These are phyloP conservation scores for Boechera retrofracta DNA, from an alignment of 345 rosid genomes.

Conservation along the genomic window DNA sequence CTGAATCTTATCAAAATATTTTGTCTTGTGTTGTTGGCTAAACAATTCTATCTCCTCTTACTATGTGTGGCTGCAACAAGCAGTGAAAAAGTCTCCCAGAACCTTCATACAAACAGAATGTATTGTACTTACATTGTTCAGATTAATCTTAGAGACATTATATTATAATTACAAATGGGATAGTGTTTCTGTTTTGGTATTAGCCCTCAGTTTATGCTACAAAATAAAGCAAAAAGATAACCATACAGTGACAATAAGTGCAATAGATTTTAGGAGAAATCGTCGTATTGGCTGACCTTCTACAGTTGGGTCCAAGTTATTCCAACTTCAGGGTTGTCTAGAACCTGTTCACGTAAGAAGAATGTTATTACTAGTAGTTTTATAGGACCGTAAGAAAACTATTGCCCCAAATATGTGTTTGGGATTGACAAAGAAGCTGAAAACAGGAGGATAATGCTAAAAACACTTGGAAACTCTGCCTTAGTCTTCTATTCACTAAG, in stretches of 20 bases:
- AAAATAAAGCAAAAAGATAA: not conserved
- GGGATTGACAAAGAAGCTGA: constrained; percentile 1
- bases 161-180: constrained; percentile 20
- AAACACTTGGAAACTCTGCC: constrained; percentile 4
- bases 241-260: constrained; percentile 22
- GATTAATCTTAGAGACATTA: constrained; percentile 13
- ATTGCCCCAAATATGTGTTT: not conserved
- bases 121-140: constrained; percentile 7
- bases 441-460: constrained; percentile 14
- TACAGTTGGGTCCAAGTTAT: constrained; percentile 11
- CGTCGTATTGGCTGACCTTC: constrained; percentile 20
- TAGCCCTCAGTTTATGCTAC: constrained; percentile 38
- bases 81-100: not conserved
- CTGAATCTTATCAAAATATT: not conserved
- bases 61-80: constrained; percentile 10
- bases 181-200: constrained; percentile 33
- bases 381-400: not conserved
- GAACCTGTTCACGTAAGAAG: constrained; percentile 37
- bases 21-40: constrained; percentile 1
- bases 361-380: not conserved
- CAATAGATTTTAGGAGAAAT: constrained; percentile 2
- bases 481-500: constrained; percentile 18
- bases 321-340: constrained; percentile 19
- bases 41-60: not conserved
- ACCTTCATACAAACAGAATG: constrained; percentile 25